Base-by-base conservation (phyloP, 225 moss, liverwort and hornwort species). In the Antitrichia curtipendula region DNA sequence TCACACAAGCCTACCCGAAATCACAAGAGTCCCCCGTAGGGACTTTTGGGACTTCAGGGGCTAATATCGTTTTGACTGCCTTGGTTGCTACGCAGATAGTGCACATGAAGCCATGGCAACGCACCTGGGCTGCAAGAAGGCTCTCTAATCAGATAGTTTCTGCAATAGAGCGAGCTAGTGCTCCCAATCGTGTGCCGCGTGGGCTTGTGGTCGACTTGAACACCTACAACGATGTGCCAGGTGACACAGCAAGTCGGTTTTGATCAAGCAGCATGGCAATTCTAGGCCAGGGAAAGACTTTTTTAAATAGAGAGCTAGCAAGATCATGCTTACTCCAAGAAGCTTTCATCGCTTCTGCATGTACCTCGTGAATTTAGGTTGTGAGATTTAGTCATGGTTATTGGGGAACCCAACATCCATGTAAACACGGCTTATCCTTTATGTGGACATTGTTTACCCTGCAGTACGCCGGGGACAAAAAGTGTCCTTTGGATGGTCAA, bases 81-180 rank as follows among this genome's bases (percentile, higher is more conserved):
- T 88, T 77, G 86, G 28, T 89, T 87, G 81, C 70, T 50, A 34
- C 81, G 43, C 87, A 98, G 98, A 96, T 98, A 86, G 89, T 96
- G 82, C 98, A 93, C 89, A 98, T 98, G 98, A 96, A 96, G 80
- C 96, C 98, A 45, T 98, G 98, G 98, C 96, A 98, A 86, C 96
- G 98, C 80, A 97, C 96, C 45, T 98, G 98, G 96, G 94, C 98
- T 63, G 96, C 95, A 4, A 93, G 96, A 90, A 94, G 96, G 88
- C 93, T 97, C 6, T 94, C 97, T 7, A 98, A 94, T 90, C 91
- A 93, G 68, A 94, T 96, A 52, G 90, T 92, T 88, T 91, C 93
- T 69, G 95, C 96, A 84, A 92, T 98, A 87, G 98, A 98, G 92
- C 94, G 96, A 81, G 98, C 97, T 32, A 96, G 98, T 89, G 95